Percentiles rank a stretch among this genome's conserved stretches.
These are phyloP conservation scores for Colletotrichum tabaci DNA, from an alignment of 2,329 filamentous ascomycete species.

Conservation along the genomic window DNA sequence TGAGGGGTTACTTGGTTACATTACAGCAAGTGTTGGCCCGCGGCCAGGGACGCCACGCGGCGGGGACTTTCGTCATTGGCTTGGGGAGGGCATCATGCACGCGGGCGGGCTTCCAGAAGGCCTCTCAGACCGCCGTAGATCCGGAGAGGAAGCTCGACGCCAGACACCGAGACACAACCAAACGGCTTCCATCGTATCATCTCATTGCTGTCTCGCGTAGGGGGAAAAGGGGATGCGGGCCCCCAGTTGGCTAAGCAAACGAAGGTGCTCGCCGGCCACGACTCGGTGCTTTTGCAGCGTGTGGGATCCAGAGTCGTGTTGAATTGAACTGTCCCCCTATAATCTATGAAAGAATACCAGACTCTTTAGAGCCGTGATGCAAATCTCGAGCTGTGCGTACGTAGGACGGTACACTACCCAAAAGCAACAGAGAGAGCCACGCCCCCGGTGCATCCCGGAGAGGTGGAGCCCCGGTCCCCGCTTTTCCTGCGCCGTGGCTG, in stretches of 20 bases:
- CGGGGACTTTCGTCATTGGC: constrained; percentile 8
- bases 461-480: background rate
- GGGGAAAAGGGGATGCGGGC: too few species aligned
- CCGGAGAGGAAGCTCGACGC: constrained; percentile 11
- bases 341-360: too few species aligned
- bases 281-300: background rate
- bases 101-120: background rate
- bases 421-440: background rate
- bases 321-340: too few species aligned
- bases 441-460: background rate
- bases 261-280: background rate
- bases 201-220: background rate
- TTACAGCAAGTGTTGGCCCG: background rate
- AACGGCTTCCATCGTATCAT: too few species aligned
- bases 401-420: background rate
- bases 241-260: background rate
- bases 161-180: background rate
- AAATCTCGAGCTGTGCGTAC: background rate
- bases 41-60: constrained; percentile 5
- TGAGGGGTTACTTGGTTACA: too few species aligned
- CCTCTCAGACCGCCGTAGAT: background rate
- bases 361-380: too few species aligned
- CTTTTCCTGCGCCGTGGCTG: constrained; percentile 21
- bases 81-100: constrained; percentile 5
- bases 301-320: too few species aligned